phyloP scores from a whole-genome alignment of 1,284 basidiomycete genomes.

The Takashimella tepidaria region DNA sequence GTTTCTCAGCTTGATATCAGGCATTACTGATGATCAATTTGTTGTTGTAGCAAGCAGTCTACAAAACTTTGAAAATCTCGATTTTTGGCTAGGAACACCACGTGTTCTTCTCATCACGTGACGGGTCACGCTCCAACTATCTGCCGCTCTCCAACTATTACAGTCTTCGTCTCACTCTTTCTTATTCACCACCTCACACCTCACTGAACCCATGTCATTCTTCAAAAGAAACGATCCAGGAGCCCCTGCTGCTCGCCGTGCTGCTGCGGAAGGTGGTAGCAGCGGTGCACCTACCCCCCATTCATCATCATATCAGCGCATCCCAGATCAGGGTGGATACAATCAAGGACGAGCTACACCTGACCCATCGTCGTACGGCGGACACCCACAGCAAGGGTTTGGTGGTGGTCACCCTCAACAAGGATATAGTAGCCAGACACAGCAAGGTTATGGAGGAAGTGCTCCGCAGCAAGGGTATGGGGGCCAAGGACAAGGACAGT shows the following conservation, averaged over 20 bases:
- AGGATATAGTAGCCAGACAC: conserved; percentile 1
- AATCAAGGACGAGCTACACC: neutral
- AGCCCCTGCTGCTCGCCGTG: conserved; percentile 34
- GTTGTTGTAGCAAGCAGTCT: no score
- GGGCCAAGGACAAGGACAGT: neutral
- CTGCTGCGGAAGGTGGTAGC: conserved; percentile 10
- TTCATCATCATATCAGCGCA: conserved; percentile 33
- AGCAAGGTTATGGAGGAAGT: no score
- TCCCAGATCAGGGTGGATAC: conserved; percentile 30
- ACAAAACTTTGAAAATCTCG: no score
- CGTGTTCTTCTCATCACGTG: no score
- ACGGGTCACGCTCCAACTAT: neutral
- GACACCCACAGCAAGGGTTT: conserved; percentile 10
- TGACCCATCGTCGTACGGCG: conserved; percentile 1
- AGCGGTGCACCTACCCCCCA: conserved; percentile 6
- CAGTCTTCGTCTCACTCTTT: neutral
- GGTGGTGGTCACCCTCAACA: conserved; percentile 22
- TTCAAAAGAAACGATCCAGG: conserved; percentile 44
- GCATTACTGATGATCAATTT: conserved; percentile 30
- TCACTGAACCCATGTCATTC: conserved; percentile 48
- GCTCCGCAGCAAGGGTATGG: no score
- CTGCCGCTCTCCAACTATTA: neutral
- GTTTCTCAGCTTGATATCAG: conserved; percentile 45
- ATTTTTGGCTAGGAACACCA: no score
- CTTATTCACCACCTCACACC: neutral